Percentiles rank a stretch among this genome's conserved stretches.
phyloP scores from a whole-genome alignment of 768 basidiomycete genomes.

The Leccinum longicurvipes region DNA sequence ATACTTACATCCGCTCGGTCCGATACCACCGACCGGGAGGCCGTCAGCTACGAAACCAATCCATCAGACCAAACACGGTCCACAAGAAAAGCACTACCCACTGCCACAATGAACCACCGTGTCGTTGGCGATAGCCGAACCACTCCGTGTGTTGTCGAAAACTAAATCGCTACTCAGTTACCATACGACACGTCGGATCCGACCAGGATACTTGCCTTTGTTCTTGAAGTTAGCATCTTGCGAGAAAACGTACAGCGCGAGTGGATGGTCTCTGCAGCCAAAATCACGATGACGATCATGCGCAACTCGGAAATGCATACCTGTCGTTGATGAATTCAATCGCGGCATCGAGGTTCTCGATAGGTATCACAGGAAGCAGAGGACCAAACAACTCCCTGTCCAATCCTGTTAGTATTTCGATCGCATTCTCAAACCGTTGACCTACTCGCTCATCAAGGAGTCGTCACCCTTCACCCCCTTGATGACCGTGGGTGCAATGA shows the following conservation, averaged over 20 bases:
- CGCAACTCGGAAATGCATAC: slow-evolving; percentile 33
- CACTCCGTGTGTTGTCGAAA: slow-evolving; percentile 67
- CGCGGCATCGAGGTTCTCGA: slow-evolving; percentile 66
- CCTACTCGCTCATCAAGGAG: slow-evolving; percentile 74
- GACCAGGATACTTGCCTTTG: slow-evolving; percentile 45
- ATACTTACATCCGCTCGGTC: slow-evolving; percentile 65
- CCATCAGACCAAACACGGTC: background rate
- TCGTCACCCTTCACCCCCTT: slow-evolving; percentile 60
- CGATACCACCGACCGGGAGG: slow-evolving; percentile 73
- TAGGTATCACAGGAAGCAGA: slow-evolving; percentile 68
- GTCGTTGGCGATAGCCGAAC: slow-evolving; percentile 72
- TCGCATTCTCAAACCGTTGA: slow-evolving; percentile 6
- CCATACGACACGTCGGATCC: background rate
- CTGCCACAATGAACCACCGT: slow-evolving; percentile 56
- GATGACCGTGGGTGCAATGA: slow-evolving; percentile 74
- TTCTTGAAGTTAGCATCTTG: slow-evolving; percentile 55
- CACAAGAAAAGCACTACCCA: slow-evolving; percentile 25
- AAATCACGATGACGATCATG: background rate
- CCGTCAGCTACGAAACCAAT: slow-evolving; percentile 42
- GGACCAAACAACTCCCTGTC: slow-evolving; percentile 83
- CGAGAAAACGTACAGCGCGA: slow-evolving; percentile 78
- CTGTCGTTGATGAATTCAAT: slow-evolving; percentile 63
- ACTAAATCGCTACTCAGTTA: slow-evolving; percentile 39
- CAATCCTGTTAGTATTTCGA: background rate
- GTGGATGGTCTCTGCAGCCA: slow-evolving; percentile 58